Percentiles rank a stretch among this genome's conserved stretches.
phyloP scores from a whole-genome alignment of 1,284 basidiomycete species.

The Pyrrhoderma noxium region DNA sequence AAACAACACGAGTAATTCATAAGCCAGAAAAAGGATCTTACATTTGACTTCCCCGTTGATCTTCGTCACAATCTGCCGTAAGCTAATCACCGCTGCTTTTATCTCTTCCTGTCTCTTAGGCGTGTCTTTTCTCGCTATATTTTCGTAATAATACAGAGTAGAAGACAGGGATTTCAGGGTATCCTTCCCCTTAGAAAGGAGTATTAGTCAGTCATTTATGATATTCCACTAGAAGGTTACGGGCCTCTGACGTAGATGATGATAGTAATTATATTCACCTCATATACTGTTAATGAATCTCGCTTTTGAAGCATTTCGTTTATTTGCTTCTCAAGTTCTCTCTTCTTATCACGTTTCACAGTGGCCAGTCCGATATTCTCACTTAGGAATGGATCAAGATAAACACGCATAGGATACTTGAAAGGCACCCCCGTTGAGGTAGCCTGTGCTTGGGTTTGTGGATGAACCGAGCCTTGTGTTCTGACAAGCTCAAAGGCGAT shows the following conservation, averaged over 20 bases:
- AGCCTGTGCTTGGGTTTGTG: slow-evolving; percentile 13
- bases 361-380: slow-evolving; percentile 47
- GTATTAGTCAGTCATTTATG: not conserved
- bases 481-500: slow-evolving; percentile 50
- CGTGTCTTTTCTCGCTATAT: slow-evolving; percentile 46
- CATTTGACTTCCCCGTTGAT: slow-evolving; percentile 50
- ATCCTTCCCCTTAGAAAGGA: slow-evolving; percentile 45
- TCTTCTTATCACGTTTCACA: slow-evolving; percentile 37
- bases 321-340: slow-evolving; percentile 42
- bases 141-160: slow-evolving; percentile 61
- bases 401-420: slow-evolving; percentile 54
- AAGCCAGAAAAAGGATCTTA: slow-evolving; percentile 34
- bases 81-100: slow-evolving; percentile 36
- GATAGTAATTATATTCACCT: slow-evolving; percentile 42
- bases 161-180: slow-evolving; percentile 51
- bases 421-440: slow-evolving; percentile 31
- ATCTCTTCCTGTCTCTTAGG: slow-evolving; percentile 39
- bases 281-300: slow-evolving; percentile 40
- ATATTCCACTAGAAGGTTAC: not conserved
- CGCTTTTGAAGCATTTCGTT: slow-evolving; percentile 39
- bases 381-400: slow-evolving; percentile 62
- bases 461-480: slow-evolving; percentile 1
- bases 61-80: slow-evolving; percentile 43
- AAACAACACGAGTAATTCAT: not conserved
- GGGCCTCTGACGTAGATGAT: not conserved